Evolutionary conservation across 2,329 filamentous ascomycete genomes (phyloP).

Genomic region (Colletotrichum ledebouriae): DNA sequence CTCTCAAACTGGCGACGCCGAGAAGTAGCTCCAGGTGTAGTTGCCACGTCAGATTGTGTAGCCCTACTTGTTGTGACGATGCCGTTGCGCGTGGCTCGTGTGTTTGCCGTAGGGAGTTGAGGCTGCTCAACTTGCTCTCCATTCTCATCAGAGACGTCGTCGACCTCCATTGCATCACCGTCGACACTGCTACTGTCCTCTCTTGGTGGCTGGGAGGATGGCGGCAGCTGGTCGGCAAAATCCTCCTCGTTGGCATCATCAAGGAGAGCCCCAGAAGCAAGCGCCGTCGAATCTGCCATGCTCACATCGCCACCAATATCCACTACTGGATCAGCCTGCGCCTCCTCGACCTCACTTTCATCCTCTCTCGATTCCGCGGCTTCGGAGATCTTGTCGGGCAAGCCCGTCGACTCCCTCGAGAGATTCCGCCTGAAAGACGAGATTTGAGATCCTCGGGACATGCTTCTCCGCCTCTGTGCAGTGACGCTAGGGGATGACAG

Average conservation of each 20-base stretch:
- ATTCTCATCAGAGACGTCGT: slow-evolving; percentile 28
- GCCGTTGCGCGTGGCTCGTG: slow-evolving; percentile 1
- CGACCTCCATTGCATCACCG: slow-evolving; percentile 47
- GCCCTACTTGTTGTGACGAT: slow-evolving; percentile 45
- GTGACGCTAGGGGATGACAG: slow-evolving; percentile 24
- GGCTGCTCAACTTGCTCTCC: slow-evolving; percentile 15
- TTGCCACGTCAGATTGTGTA: slow-evolving; percentile 51
- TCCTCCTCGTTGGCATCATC: neutral
- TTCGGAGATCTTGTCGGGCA: slow-evolving; percentile 18
- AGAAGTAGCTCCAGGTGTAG: slow-evolving; percentile 14
- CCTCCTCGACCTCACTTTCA: neutral
- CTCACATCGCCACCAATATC: neutral
- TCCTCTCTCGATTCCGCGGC: slow-evolving; percentile 19
- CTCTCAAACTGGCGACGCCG: slow-evolving; percentile 6
- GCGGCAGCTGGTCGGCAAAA: slow-evolving; percentile 27
- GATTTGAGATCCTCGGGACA: slow-evolving; percentile 40
- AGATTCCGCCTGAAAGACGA: slow-evolving; percentile 27
- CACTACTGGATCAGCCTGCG: neutral
- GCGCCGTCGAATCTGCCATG: slow-evolving; percentile 10
- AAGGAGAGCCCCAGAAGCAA: slow-evolving; percentile 11
- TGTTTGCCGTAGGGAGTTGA: slow-evolving; percentile 16
- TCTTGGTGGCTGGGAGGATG: slow-evolving; percentile 33
- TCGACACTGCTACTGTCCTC: slow-evolving; percentile 23
- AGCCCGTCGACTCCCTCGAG: slow-evolving; percentile 11
- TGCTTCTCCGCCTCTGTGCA: slow-evolving; percentile 37